Evolutionary conservation across 2,329 filamentous ascomycete genomes (phyloP).

Genomic region (Cercospora brassicicola): DNA sequence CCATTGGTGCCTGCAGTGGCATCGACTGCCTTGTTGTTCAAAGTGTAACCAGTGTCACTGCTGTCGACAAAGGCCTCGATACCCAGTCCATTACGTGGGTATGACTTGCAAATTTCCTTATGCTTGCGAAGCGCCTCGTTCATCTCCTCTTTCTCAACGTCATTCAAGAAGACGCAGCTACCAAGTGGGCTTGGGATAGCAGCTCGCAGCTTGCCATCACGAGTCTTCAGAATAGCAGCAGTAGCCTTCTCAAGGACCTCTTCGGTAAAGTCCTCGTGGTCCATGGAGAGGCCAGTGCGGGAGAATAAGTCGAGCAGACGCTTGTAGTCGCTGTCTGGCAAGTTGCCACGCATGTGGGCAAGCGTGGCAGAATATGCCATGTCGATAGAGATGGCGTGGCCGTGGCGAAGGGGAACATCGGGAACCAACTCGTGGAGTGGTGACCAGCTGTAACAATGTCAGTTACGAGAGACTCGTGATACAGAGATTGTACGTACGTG

Average conservation of each 20-base stretch:
- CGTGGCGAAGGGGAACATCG: constrained; percentile 67
- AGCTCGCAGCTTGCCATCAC: constrained; percentile 66
- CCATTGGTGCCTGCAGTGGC: constrained; percentile 31
- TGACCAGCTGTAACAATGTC: constrained; percentile 57
- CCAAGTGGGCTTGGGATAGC: constrained; percentile 69
- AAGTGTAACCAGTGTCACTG: constrained; percentile 64
- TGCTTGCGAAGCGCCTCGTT: constrained; percentile 60
- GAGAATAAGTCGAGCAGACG: constrained; percentile 68
- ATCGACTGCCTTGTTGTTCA: constrained; percentile 47
- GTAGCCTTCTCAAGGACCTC: constrained; percentile 65
- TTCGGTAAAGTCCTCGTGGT: constrained; percentile 67
- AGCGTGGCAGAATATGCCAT: constrained; percentile 74
- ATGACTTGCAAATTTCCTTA: constrained; percentile 63
- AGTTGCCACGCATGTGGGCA: constrained; percentile 61
- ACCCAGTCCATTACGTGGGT: constrained; percentile 64
- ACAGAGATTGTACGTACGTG: constrained; percentile 50
- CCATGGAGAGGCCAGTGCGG: constrained; percentile 68
- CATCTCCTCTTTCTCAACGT: constrained; percentile 64
- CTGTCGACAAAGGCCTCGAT: constrained; percentile 69
- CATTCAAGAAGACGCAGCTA: constrained; percentile 67
- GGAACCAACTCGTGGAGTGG: constrained; percentile 70
- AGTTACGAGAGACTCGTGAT: constrained; percentile 4
- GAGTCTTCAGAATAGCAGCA: constrained; percentile 67
- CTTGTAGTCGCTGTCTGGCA: constrained; percentile 61
- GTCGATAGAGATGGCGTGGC: constrained; percentile 72